phyloP scores from a whole-genome alignment of 352 stramenopile species.

The Nothophytophthora sp. region DNA sequence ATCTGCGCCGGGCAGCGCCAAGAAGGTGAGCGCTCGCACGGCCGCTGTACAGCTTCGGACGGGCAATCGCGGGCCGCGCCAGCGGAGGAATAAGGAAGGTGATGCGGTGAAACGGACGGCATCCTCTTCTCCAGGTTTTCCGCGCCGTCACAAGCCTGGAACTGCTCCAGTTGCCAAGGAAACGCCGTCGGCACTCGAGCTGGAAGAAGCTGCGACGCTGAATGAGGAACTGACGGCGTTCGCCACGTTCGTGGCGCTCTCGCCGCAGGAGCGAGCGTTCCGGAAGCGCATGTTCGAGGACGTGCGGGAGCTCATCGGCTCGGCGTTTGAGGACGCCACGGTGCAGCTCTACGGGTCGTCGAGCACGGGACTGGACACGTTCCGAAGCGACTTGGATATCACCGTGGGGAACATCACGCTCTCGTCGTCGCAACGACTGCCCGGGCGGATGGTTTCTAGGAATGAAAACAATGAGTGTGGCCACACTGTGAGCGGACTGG shows the following conservation, averaged over 20 bases:
- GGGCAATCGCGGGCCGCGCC: no score
- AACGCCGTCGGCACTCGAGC: no score
- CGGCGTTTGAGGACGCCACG: constrained; percentile 37
- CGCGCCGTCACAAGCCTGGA: no score
- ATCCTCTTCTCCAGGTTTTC: no score
- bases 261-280: constrained; percentile 37
- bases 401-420: constrained; percentile 58
- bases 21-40: constrained; percentile 20
- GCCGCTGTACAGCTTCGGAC: not conserved
- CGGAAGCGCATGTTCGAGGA: constrained; percentile 45
- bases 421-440: constrained; percentile 10
- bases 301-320: constrained; percentile 39
- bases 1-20: constrained; percentile 3
- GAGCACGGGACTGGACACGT: constrained; percentile 69
- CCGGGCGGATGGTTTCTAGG: constrained; percentile 7
- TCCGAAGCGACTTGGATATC: constrained; percentile 76
- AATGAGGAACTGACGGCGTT: constrained; percentile 50
- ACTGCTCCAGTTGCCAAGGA: no score
- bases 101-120: no score
- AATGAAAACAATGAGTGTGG: constrained; percentile 5
- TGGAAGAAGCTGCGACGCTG: constrained; percentile 20
- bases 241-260: constrained; percentile 45
- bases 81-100: no score
- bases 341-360: constrained; percentile 76
- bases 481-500: not conserved